These are phyloP conservation scores for Rhodomyrtus tomentosa DNA, from an alignment of 345 rosid genomes.

Conservation along the genomic window DNA sequence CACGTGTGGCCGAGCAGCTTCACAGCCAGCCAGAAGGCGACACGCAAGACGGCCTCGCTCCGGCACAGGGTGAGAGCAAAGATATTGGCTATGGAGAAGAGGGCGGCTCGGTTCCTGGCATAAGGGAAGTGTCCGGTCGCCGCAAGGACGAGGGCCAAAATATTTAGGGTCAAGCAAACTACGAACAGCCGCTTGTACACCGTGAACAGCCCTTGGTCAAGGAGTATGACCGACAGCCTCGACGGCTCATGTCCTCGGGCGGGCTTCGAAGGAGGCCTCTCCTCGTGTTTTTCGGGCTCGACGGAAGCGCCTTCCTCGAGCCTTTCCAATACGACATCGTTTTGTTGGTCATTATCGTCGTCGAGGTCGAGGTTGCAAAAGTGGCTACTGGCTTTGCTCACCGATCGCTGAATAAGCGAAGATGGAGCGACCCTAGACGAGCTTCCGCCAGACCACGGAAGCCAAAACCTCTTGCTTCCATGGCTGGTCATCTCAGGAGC, in stretches of 20 bases:
- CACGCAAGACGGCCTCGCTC: conserved; percentile 60
- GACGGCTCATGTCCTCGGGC: conserved; percentile 31
- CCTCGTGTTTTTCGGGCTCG: conserved; percentile 1
- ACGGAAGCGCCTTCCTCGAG: conserved; percentile 29
- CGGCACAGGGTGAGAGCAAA: conserved; percentile 60
- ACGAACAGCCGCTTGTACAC: conserved; percentile 69
- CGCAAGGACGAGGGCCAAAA: conserved; percentile 41
- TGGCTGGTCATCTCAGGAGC: neutral
- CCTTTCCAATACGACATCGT: neutral
- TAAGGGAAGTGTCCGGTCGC: conserved; percentile 48
- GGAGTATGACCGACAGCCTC: conserved; percentile 53
- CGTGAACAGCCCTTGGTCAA: conserved; percentile 73
- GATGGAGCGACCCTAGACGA: conserved; percentile 26
- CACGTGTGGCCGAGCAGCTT: conserved; percentile 42
- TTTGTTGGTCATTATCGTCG: conserved; percentile 10
- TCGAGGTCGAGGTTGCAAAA: conserved; percentile 39
- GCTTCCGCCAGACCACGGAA: conserved; percentile 27
- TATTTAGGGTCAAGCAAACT: conserved; percentile 28
- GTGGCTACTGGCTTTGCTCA: conserved; percentile 56
- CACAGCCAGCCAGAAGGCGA: conserved; percentile 52
- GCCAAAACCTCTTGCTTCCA: conserved; percentile 13
- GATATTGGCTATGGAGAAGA: conserved; percentile 62
- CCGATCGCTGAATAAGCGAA: conserved; percentile 22
- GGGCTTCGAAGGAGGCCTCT: conserved; percentile 22
- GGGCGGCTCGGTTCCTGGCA: conserved; percentile 52